Evolutionary conservation across 495 filamentous ascomycete genomes (phyloP).

Genomic region (Xylaria nigripes): DNA sequence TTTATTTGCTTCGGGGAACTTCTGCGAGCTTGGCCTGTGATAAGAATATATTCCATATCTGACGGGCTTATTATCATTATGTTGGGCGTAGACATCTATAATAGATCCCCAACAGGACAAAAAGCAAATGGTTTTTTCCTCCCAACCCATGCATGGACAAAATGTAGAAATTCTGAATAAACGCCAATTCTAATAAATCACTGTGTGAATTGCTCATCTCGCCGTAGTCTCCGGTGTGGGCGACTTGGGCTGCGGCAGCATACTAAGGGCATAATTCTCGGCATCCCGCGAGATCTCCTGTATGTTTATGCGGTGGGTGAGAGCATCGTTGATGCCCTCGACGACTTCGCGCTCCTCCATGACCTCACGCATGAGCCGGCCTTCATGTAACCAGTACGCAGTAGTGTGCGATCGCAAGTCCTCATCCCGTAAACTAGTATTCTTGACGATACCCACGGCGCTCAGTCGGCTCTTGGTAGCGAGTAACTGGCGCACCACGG

Average conservation of each 20-base stretch:
- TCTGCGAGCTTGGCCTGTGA: not conserved
- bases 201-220: not conserved
- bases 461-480: slow-evolving; percentile 36
- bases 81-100: no score
- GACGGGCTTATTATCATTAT: not conserved
- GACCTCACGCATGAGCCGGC: slow-evolving; percentile 43
- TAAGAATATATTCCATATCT: not conserved
- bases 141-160: no score
- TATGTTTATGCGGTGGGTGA: slow-evolving; percentile 45
- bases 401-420: slow-evolving; percentile 36
- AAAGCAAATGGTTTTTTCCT: no score
- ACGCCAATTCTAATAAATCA: not conserved
- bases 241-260: slow-evolving; percentile 30
- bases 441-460: slow-evolving; percentile 47
- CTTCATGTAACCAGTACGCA: slow-evolving; percentile 49
- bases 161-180: not conserved
- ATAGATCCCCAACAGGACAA: no score
- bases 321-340: slow-evolving; percentile 47
- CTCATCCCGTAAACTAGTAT: slow-evolving; percentile 47
- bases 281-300: slow-evolving; percentile 42
- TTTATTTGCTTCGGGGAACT: not conserved
- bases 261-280: slow-evolving; percentile 42
- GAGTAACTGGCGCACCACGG: slow-evolving; percentile 29
- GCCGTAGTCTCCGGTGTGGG: slow-evolving; percentile 3
- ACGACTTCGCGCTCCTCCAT: slow-evolving; percentile 56